Evolutionary conservation across 2,329 filamentous ascomycete genomes (phyloP), one percentile per base, ranked within the genome.

Genomic region (Ramichloridium luteum): DNA sequence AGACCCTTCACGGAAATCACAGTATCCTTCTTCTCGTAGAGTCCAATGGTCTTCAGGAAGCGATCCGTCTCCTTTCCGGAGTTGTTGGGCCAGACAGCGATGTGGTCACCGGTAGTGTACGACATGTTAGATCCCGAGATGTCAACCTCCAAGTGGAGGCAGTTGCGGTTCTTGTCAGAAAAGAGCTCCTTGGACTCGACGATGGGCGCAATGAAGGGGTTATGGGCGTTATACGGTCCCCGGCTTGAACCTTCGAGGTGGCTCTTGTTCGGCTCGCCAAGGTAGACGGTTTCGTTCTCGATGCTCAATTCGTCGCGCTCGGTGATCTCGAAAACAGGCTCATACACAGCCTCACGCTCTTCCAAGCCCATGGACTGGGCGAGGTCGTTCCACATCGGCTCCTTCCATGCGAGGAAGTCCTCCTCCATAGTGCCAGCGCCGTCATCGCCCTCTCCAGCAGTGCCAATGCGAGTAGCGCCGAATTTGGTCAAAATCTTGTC

Each of bases 381-480:
- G 32, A 98, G 68, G 38, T 80, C 81, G 49, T 72, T 67, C 90
- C 92, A 98, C 90, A 98, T 98, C 40, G 86, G 86, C 51, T 98
- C 90, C 65, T 98, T 98, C 90, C 90, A 98, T 44, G 88, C 83
- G 50, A 98, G 64, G 59, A 96, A 98, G 53, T 98, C 92, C 63
- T 98, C 92, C 63, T 98, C 90, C 92, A 98, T 98, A 35, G 90
- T 98, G 39, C 92, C 90, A 44, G 90, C 86, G 43, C 92, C 90
- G 56, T 98, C 90, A 50, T 98, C 90, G 51, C 90, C 90, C 64
- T 96, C 88, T 48, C 92, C 90, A 34, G 86, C 84, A 36, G 77
- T 68, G 27, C 90, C 86, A 46, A 98, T 83, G 45, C 84, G 73
- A 52, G 76, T 70, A 9, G 81, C 90, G 39, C 90, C 90, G 13